phyloP scores from a whole-genome alignment of 495 filamentous ascomycete genomes.

The Pyronema domesticum region DNA sequence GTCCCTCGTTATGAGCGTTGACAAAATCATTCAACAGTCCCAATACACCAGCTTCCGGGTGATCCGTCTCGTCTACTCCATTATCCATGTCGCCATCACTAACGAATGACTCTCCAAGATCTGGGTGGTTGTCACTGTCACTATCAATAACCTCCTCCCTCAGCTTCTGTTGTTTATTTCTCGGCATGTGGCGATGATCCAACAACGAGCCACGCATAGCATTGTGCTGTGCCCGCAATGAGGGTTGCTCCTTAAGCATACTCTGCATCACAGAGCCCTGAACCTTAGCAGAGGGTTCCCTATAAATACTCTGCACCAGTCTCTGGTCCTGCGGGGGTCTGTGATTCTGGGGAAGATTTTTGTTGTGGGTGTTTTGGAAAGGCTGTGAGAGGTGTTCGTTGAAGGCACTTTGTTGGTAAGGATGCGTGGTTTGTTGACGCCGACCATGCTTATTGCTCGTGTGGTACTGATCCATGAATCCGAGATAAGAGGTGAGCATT shows the following conservation, averaged over 20 bases:
- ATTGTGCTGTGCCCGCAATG: background rate
- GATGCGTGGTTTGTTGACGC: constrained; percentile 38
- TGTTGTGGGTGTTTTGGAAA: constrained; percentile 13
- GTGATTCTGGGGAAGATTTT: background rate
- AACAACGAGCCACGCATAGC: constrained; percentile 15
- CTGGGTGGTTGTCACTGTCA: constrained; percentile 28
- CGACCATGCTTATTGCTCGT: constrained; percentile 6
- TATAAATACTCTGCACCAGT: constrained; percentile 1
- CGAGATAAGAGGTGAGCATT: constrained; percentile 87
- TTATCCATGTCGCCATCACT: constrained; percentile 35
- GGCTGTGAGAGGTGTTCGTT: constrained; percentile 8
- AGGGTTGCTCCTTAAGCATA: no score
- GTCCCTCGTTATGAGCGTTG: constrained; percentile 38
- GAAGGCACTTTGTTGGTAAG: background rate
- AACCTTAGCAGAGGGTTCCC: background rate
- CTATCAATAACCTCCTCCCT: constrained; percentile 22
- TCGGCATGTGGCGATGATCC: constrained; percentile 66
- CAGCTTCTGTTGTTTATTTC: constrained; percentile 19
- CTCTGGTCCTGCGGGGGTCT: constrained; percentile 5
- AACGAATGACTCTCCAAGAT: constrained; percentile 49
- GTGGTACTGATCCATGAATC: constrained; percentile 75
- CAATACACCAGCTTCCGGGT: constrained; percentile 47
- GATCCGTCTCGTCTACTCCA: constrained; percentile 28
- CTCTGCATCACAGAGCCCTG: background rate
- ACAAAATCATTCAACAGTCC: constrained; percentile 78